Evolutionary conservation across 2,329 filamentous ascomycete species (phyloP), one percentile per base, ranked within the genome.

Genomic region (Colletotrichum agaves): DNA sequence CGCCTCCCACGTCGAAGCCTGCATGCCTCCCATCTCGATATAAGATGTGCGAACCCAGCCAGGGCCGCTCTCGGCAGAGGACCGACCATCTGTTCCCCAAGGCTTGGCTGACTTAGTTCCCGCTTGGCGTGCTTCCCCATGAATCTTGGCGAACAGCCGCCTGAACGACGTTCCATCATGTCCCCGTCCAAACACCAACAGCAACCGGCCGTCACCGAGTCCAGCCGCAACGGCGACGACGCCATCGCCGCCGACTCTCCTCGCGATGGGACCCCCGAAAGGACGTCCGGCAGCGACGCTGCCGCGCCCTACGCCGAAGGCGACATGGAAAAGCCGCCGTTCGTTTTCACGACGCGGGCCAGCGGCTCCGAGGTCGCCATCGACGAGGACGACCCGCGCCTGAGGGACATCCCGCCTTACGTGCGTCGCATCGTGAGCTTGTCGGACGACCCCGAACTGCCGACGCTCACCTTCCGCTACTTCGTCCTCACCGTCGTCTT

Each of bases 401-500:
- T 88, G 53, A 80, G 76, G 55, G 83, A 87, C 58, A 81, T 90
- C 13, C 86, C 86, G 4, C 77, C 80, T 58, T 82, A 86, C 68
- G 61, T 67, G 13, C 64, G 64, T 5, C 64, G 64, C 31, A 47
- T 67, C 8, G 64, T 67, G 11, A 63, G 59, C 10, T 15, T 67
- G n/a, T 55, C 62, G 67, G 80, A 84, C 61, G 84, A 86, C 58
- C 80, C 82, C 44, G 84, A 87, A 37, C 74, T 86, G 2, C 82
- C 84, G 8, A 80, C 81, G 62, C 86, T 85, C 73, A 90, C 88
- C 5, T 80, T 90, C 64, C 87, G 88, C 23, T 85, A 87, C 44
- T 90, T 88, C 85, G 71, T 75, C 4, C 86, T 90, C 61, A 70
- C 78, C 7, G 84, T 88, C 62, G 82, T 82, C 0, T 83, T 85